These are phyloP conservation scores for Rubia yunnanensis DNA, from an alignment of 257 asterid species.

Conservation along the genomic window DNA sequence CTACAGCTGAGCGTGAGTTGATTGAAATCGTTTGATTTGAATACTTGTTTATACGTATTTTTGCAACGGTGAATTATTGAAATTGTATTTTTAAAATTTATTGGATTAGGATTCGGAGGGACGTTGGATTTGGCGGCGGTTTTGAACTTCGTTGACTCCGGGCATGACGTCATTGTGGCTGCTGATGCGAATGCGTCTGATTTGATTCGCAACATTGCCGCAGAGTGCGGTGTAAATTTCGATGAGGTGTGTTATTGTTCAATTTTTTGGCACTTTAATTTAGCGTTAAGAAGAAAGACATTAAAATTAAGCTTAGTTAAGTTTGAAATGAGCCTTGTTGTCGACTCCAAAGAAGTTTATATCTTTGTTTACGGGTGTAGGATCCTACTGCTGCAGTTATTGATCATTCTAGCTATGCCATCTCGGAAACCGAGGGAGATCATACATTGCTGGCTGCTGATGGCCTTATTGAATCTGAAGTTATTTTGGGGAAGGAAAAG, in stretches of 20 bases:
- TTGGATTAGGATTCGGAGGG: slow-evolving; percentile 57
- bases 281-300: not conserved
- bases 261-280: not conserved
- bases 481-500: slow-evolving; percentile 50
- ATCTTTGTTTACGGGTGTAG: slow-evolving; percentile 16
- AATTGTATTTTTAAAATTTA: not conserved
- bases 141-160: slow-evolving; percentile 75
- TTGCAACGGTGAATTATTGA: too few relatives aligned
- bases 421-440: slow-evolving; percentile 61
- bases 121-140: slow-evolving; percentile 64
- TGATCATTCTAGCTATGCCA: slow-evolving; percentile 61
- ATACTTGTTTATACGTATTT: not conserved
- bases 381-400: slow-evolving; percentile 57
- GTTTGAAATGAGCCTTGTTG: not conserved
- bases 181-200: slow-evolving; percentile 69
- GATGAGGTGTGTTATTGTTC: slow-evolving; percentile 18
- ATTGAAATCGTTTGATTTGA: not conserved
- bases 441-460: slow-evolving; percentile 60
- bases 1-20: slow-evolving; percentile 51
- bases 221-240: slow-evolving; percentile 24
- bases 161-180: slow-evolving; percentile 71
- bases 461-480: slow-evolving; percentile 46
- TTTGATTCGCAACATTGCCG: slow-evolving; percentile 41
- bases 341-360: not conserved
- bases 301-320: not conserved